Evolutionary conservation across 768 basidiomycete species (phyloP), one percentile per base, ranked within the genome.

Genomic region (Coprinopsis sp.): DNA sequence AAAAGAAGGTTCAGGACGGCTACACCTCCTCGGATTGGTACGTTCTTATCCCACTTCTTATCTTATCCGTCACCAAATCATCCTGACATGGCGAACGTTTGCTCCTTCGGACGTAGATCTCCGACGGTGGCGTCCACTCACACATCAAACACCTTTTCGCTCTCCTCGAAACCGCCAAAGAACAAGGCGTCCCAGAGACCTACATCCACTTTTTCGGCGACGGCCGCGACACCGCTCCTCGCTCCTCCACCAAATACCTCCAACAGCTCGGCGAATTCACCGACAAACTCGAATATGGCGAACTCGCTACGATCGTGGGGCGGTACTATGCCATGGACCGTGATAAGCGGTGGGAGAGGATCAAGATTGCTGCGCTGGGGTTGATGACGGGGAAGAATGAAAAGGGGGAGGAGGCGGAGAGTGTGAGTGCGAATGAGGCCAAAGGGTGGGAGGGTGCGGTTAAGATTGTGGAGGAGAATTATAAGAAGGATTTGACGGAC

Each of bases 281-380:
- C 48, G 68, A 82, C 56, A 81, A 90, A 56, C 84, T 89, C 58
- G 73, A 81, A 31, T 78, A 84, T 51, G 93, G 91, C 25, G 77
- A 87, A 61, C 69, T 97, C n/a, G n/a, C n/a, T n/a, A n/a, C n/a
- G n/a, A n/a, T n/a, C n/a, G 71, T 93, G 33, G 93, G 92, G 5
- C 69, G 94, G 43, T 97, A 97, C 74, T 97, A 94, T 55, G 93
- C 91, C 25, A 95, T 95, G 92, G 93, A 95, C 68, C 82, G 91
- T 30, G 92, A 95, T 65, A 94, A 94, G 75, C 82, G 93, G 37
- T 97, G 93, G 93, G 93, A 97, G 63, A 77, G 93, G 28, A 64
- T 97, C 61, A 91, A 91, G 74, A 73, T 91, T 51, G 93, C 93
- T 3, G 75, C 94, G 1, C 91, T 95, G 30, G 89, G 83, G 3